Conservation (phyloP, 495 filamentous ascomycete species). For the Tuber melanosporum region DNA sequence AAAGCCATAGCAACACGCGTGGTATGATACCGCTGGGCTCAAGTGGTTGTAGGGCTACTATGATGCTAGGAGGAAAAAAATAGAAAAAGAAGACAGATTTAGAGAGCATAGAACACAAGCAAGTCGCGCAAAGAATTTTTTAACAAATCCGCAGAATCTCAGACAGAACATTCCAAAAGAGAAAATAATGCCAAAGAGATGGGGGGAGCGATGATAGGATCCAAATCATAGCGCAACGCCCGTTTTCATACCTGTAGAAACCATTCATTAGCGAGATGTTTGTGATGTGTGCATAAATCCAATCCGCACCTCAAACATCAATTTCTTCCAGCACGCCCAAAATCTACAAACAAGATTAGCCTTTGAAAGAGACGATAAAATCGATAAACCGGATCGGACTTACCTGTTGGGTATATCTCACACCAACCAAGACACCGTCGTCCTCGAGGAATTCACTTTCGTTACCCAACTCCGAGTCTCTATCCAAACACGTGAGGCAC, state of each 20-base stretch:
- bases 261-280: background rate
- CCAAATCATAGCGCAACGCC: background rate
- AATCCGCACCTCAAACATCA: background rate
- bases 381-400: background rate
- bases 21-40: background rate
- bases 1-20: background rate
- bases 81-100: background rate
- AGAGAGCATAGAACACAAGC: background rate
- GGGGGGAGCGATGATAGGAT: too few species aligned
- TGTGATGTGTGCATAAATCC: background rate
- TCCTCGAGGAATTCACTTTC: constrained; percentile 48
- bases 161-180: background rate
- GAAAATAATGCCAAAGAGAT: background rate
- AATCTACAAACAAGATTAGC: background rate
- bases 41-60: background rate
- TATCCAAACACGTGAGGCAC: constrained; percentile 55
- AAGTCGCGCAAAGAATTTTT: background rate
- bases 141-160: background rate
- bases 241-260: background rate
- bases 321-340: background rate
- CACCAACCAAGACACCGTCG: constrained; percentile 49
- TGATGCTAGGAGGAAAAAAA: background rate
- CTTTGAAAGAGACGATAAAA: background rate
- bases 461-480: constrained; percentile 48
- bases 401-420: constrained; percentile 51